Base-by-base conservation (phyloP, 2,329 filamentous ascomycete genomes). In the Aspergillus spinulosporus region DNA sequence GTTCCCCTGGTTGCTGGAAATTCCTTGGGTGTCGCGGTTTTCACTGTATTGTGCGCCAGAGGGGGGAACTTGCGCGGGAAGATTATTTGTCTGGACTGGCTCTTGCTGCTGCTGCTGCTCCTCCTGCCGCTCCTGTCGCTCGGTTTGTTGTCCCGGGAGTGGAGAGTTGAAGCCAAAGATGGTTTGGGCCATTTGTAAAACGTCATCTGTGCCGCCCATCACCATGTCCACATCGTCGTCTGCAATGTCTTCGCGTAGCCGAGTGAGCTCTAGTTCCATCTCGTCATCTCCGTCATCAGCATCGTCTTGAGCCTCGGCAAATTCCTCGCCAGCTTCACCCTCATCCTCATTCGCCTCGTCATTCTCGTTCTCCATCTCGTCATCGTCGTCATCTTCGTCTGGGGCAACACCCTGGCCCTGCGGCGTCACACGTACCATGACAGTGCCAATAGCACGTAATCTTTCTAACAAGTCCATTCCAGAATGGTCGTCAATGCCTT, bases 401-500 rank as follows among this genome's bases (percentile, higher is more conserved):
- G 81, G 74, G 34, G 81, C 80, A 59, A 76, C 59, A 14, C 74
- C 67, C 28, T 74, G 68, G 14, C 80, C 74, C 48, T 74, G 72
- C 9, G 73, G 67, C n/a, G 74, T 72, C 37, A 77, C 65, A 21
- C 66, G 71, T 49, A 75, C 66, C 64, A 77, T 69, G 59, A 78
- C 64, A 52, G 76, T 68, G 5, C 73, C 71, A 36, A 42, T 15
- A 42, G 39, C 15, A 15, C 73, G 71, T 36, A 63, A 74, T 62
- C 62, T 66, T 2, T 68, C 60, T 34, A 64, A 65, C 36, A 64
- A 64, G 12, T 89, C 86, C 43, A 88, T 80, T 45, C 79, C 78
- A 62, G 89, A 86, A 64, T 95, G 90, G 66, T 96, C 91, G 68
- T 94, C 88, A 26, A 96, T 87, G 7, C 90, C 90, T 62, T 87